A percentile compares a stretch with the other conserved stretches of the same genome.
These are phyloP conservation scores for Daldinia vernicosa DNA, from an alignment of 495 filamentous ascomycete species.

Conservation along the genomic window DNA sequence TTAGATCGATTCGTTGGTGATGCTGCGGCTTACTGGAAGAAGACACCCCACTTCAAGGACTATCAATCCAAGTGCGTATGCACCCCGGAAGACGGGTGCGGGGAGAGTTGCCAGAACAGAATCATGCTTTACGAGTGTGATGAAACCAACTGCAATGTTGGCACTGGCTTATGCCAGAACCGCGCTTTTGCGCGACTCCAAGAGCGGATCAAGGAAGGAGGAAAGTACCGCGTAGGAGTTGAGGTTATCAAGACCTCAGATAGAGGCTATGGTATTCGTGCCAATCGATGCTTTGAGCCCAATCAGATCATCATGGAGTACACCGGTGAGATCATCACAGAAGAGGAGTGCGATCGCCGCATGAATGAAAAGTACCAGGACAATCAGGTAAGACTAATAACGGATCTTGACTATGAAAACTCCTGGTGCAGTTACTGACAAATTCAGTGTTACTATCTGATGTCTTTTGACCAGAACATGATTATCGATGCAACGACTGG, in stretches of 20 bases:
- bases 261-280: constrained; percentile 89
- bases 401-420: not conserved
- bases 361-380: constrained; percentile 94
- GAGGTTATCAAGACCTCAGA: constrained; percentile 91
- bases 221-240: constrained; percentile 88
- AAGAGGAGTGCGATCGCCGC: constrained; percentile 87
- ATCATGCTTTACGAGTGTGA: constrained; percentile 99
- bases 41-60: constrained; percentile 73
- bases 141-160: constrained; percentile 83
- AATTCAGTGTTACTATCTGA: constrained; percentile 89
- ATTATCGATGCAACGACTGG: constrained; percentile 97
- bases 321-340: constrained; percentile 94
- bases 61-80: constrained; percentile 83
- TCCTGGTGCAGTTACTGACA: constrained; percentile 26
- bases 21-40: constrained; percentile 84
- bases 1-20: constrained; percentile 92
- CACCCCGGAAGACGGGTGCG: constrained; percentile 78
- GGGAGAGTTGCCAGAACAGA: constrained; percentile 88
- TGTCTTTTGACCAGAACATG: constrained; percentile 98
- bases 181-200: constrained; percentile 84
- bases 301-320: constrained; percentile 99
- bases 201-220: constrained; percentile 76
- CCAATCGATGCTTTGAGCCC: constrained; percentile 84
- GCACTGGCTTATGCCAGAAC: constrained; percentile 76
- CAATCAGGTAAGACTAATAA: constrained; percentile 72